Evolutionary conservation across 768 basidiomycete species (phyloP), one percentile per base, ranked within the genome.

Genomic region (Pleurotus tuber-regium): DNA sequence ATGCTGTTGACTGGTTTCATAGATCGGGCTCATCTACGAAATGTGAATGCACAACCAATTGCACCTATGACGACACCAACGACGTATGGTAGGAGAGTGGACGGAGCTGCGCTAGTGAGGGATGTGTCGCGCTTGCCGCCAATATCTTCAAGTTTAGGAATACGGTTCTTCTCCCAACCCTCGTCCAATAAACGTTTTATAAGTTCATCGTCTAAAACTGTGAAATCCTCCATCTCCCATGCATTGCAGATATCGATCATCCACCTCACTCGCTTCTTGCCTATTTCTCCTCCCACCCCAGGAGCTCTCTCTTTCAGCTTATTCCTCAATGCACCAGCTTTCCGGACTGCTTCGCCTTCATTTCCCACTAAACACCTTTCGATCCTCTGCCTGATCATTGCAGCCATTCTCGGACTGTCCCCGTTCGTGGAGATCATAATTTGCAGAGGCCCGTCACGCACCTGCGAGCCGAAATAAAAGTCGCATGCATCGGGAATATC

Each of bases 371-470:
- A 70, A n/a, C 76, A 72, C 4, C 70, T 67, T 64, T 88, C 83
- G 54, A 98, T 73, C 59, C 68, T 76, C 55, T 78, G 74, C 57
- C 86, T 82, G 49, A 99, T 83, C 59, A 97, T 73, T 55, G 87
- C 87, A 3, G 95, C 93, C 63, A 98, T 76, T 62, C 90, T 86
- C 1, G 97, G 97, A 10, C 92, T 90, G 59, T 89, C 85, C 26
- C 97, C 97, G 54, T 91, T 91, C 3, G 97, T 98, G 14, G 92
- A 95, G 46, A 99, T 84, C 89, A 98, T 88, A 57, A 99, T 83
- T 69, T 97, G 94, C 19, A 99, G 72, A 0, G 95, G 91, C 0
- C 96, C 95, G 54, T 85, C 79, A 25, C 92, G 86, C 54, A 98
- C 84, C 66, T 92, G 90, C 2, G 92, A 89, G 43, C 97, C 97